Percentiles rank a stretch among this genome's conserved stretches.
phyloP scores from a whole-genome alignment of 495 filamentous ascomycete species.

The Aspergillus incahuasiensis region DNA sequence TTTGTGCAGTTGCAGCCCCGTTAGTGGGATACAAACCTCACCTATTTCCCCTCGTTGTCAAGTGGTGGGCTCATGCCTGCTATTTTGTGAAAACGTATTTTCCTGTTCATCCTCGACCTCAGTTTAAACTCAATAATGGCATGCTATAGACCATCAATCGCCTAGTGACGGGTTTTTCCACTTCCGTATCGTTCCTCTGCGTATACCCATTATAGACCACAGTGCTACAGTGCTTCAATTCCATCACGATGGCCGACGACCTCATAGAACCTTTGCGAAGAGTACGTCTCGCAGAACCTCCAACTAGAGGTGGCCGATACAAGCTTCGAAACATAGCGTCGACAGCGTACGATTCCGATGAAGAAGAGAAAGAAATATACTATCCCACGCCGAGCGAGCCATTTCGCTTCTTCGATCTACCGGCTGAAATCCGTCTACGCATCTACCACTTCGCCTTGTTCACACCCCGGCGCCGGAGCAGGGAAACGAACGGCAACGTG shows the following conservation, averaged over 20 bases:
- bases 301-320: neutral
- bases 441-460: slow-evolving; percentile 65
- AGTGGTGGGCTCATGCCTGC: slow-evolving; percentile 14
- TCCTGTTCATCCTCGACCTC: slow-evolving; percentile 16
- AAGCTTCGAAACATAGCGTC: slow-evolving; percentile 3
- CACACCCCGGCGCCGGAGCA: slow-evolving; percentile 30
- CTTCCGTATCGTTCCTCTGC: slow-evolving; percentile 13
- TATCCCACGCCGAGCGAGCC: slow-evolving; percentile 20
- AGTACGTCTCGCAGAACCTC: slow-evolving; percentile 13
- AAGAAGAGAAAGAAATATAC: slow-evolving; percentile 16
- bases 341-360: slow-evolving; percentile 16
- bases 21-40: slow-evolving; percentile 39
- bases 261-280: slow-evolving; percentile 20
- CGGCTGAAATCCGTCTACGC: slow-evolving; percentile 67
- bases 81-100: slow-evolving; percentile 1
- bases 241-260: slow-evolving; percentile 13
- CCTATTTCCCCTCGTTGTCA: slow-evolving; percentile 8
- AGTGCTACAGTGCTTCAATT: neutral
- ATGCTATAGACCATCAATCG: slow-evolving; percentile 16
- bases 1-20: slow-evolving; percentile 47
- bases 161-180: neutral
- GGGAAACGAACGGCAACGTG: slow-evolving; percentile 43
- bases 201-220: slow-evolving; percentile 12
- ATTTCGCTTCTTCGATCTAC: slow-evolving; percentile 75
- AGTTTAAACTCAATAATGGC: slow-evolving; percentile 20